These are phyloP conservation scores for Lactarius hengduanensis DNA, from an alignment of 768 basidiomycete species.

Conservation along the genomic window DNA sequence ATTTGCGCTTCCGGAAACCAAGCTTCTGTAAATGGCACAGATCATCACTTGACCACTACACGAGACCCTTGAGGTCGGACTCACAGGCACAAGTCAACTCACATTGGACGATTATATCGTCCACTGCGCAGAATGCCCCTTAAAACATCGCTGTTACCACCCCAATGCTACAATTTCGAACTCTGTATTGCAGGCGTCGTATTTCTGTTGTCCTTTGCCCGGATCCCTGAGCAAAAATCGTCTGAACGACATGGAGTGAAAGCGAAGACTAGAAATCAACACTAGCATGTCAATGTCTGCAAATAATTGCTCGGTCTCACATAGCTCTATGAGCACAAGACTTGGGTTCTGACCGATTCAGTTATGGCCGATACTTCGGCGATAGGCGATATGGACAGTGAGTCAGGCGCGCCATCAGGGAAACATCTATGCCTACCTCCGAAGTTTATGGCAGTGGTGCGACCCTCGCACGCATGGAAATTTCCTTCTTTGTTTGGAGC, in stretches of 20 bases:
- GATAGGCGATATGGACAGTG: background rate
- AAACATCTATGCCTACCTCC: background rate
- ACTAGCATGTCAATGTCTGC: background rate
- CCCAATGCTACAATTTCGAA: background rate
- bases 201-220: background rate
- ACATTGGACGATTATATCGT: background rate
- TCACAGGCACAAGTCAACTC: background rate
- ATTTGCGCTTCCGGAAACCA: background rate
- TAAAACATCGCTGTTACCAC: background rate
- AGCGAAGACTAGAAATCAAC: background rate
- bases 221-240: background rate
- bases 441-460: background rate
- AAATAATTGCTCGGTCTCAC: background rate
- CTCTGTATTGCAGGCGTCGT: background rate
- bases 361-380: background rate
- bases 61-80: background rate
- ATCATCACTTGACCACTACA: background rate
- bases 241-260: background rate
- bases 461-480: background rate
- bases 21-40: background rate
- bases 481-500: background rate
- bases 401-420: background rate
- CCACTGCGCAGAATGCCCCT: background rate
- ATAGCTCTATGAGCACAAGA: background rate
- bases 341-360: background rate